Conservation (phyloP, 768 basidiomycete species). For the Panaeolus cyanescens region DNA sequence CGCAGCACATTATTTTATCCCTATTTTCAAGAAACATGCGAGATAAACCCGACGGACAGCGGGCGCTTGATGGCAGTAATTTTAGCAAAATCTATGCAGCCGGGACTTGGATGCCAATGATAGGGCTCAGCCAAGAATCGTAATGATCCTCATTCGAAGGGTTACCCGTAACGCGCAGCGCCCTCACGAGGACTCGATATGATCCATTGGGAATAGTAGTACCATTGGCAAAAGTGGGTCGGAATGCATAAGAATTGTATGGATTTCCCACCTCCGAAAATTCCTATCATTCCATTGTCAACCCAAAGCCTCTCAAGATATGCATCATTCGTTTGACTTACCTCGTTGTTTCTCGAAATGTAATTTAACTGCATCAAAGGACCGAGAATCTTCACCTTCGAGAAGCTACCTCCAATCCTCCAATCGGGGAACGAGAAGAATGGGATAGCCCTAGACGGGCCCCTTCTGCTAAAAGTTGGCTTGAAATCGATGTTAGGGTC, state of each 20-base stretch:
- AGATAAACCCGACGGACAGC: too few relatives aligned
- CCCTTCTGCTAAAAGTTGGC: conserved; percentile 38
- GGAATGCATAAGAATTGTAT: conserved; percentile 28
- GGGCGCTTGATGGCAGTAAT: neutral
- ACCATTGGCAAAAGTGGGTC: conserved; percentile 44
- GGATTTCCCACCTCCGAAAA: conserved; percentile 24
- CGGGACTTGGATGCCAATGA: conserved; percentile 40
- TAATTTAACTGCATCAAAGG: conserved; percentile 48
- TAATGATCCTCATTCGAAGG: conserved; percentile 43
- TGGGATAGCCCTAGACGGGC: conserved; percentile 12
- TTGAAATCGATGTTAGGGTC: conserved; percentile 38
- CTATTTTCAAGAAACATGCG: neutral
- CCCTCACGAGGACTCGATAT: conserved; percentile 41
- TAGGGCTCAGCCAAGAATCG: conserved; percentile 48
- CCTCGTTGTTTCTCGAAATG: conserved; percentile 46
- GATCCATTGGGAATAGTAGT: conserved; percentile 42
- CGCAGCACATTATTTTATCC: neutral
- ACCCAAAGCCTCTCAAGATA: conserved; percentile 6
- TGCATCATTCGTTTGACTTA: conserved; percentile 26
- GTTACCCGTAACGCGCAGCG: conserved; percentile 44
- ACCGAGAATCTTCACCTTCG: conserved; percentile 44
- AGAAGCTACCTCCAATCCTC: conserved; percentile 37
- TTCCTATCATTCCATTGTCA: conserved; percentile 16
- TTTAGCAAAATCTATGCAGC: neutral
- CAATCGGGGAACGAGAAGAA: conserved; percentile 42